Evolutionary conservation across 2,329 filamentous ascomycete genomes (phyloP), one percentile per base, ranked within the genome.

Genomic region (Penicillium capsulatum): DNA sequence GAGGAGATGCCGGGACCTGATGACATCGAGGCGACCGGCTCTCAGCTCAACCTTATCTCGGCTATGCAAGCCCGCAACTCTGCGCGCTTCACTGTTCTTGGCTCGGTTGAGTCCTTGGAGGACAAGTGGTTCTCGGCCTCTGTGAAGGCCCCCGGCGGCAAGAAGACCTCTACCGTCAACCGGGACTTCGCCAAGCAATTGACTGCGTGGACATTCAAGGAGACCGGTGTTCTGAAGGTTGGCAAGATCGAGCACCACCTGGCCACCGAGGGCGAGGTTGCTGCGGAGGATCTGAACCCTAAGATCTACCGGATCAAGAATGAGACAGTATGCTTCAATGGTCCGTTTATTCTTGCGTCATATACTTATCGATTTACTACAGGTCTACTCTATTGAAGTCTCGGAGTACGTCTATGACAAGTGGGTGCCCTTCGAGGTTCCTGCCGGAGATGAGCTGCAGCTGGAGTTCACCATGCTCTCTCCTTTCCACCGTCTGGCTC

Each of bases 401-500:
- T 95, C 90, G 17, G 89, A 96, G 66, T 95, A 88, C 66, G 68
- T 69, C 34, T 81, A 80, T 70, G 80, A 86, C 63, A 77, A 81
- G 60, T 94, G 83, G 73, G 68, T 72, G 4, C 85, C 90, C 31
- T 96, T 89, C 69, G 72, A 72, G 28, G 72, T 85, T 14, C 81
- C 87, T 15, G 60, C 74, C 7, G 74, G 69, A 47, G 92, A 98
- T 63, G 75, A 73, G 17, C 63, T 98, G 22, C 92, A 98, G 68
- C 86, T 98, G 47, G 92, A 98, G 68, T 96, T 97, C 74, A 90
- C 83, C 71, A 98, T 97, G 92, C 84, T 98, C 32, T 96, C 91
- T 1, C 91, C 92, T 40, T 97, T 96, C 80, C 84, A 96, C 71
- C 90, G 92, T 29, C 76, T 97, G 22, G 74, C 81, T 44, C 81